Conservation (phyloP, 2,329 filamentous ascomycete species). For the Colletotrichum sidae region DNA sequence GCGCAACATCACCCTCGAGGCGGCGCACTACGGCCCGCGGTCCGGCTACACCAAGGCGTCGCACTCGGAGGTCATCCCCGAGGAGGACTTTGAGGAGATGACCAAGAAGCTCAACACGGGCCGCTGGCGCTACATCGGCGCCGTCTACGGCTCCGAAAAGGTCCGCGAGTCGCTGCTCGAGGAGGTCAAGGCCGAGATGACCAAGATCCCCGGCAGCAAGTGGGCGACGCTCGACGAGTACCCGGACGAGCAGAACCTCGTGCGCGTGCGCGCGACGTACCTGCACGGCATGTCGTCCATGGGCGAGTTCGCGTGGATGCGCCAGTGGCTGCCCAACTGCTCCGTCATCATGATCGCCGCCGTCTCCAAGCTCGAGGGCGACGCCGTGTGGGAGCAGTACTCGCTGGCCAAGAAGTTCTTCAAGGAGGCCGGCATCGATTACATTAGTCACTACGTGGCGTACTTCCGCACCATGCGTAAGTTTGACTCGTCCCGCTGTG, state of each 20-base stretch:
- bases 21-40: slow-evolving; percentile 26
- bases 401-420: slow-evolving; percentile 22
- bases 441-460: slow-evolving; percentile 29
- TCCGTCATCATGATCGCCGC: slow-evolving; percentile 30
- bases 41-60: slow-evolving; percentile 36
- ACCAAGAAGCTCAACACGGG: slow-evolving; percentile 29
- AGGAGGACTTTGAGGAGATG: slow-evolving; percentile 31
- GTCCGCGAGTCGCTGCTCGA: slow-evolving; percentile 29
- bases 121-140: slow-evolving; percentile 30
- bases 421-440: slow-evolving; percentile 26
- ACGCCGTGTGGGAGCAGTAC: slow-evolving; percentile 29
- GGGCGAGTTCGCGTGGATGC: slow-evolving; percentile 32
- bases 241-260: slow-evolving; percentile 23
- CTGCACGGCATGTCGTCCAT: slow-evolving; percentile 31
- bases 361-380: slow-evolving; percentile 15
- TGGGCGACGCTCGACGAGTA: slow-evolving; percentile 30
- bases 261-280: slow-evolving; percentile 21
- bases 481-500: fast-evolving
- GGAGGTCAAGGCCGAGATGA: slow-evolving; percentile 22
- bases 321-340: slow-evolving; percentile 30
- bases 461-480: slow-evolving; percentile 34
- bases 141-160: slow-evolving; percentile 26
- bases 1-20: slow-evolving; percentile 23
- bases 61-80: slow-evolving; percentile 16
- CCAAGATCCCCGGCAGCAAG: slow-evolving; percentile 26